Conservation (phyloP, 345 rosid species). For the Lumnitzera littorea region DNA sequence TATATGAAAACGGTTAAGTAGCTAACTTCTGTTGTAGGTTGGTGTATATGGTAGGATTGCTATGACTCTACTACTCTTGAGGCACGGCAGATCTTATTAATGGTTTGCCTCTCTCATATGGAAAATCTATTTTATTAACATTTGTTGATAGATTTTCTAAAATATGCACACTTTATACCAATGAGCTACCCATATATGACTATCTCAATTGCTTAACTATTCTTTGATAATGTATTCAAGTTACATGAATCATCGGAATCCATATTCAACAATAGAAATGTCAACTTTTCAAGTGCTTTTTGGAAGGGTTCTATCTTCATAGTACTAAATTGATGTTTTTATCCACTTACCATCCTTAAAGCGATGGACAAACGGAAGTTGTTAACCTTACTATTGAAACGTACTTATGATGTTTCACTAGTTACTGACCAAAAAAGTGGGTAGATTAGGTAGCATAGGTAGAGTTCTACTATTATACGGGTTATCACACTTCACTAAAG, state of each 20-base stretch:
- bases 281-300: neutral
- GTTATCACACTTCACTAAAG: neutral
- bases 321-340: neutral
- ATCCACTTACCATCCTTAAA: neutral
- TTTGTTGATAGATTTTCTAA: neutral
- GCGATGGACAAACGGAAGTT: neutral
- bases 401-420: neutral
- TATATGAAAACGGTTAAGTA: too few relatives aligned
- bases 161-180: neutral
- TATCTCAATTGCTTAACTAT: neutral
- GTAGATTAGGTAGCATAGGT: neutral
- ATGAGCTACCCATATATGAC: neutral
- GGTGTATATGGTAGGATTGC: too few relatives aligned
- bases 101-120: neutral
- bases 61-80: too few relatives aligned
- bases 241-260: neutral
- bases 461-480: neutral
- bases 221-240: neutral
- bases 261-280: neutral
- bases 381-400: neutral
- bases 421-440: neutral
- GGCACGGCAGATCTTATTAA: neutral
- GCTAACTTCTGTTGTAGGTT: too few relatives aligned
- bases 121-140: neutral
- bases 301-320: neutral